These are phyloP conservation scores for Trichoderma atroviride DNA, from an alignment of 2,329 filamentous ascomycete species.

Conservation along the genomic window DNA sequence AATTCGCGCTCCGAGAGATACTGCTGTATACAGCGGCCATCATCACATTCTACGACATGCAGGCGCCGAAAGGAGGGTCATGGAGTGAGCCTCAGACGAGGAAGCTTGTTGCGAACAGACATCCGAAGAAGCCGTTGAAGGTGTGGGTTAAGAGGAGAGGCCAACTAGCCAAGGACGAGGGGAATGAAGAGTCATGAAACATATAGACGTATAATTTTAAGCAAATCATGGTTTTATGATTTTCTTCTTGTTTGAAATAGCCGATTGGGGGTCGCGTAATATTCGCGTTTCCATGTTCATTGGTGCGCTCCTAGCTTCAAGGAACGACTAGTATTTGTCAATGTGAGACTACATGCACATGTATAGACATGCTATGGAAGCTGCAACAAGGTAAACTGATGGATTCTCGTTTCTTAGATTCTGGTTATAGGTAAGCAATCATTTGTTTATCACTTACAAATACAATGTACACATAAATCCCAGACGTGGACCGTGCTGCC, in stretches of 20 bases:
- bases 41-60: conserved; percentile 43
- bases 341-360: not conserved
- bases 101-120: conserved; percentile 35
- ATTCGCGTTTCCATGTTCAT: not conserved
- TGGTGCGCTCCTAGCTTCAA: not conserved
- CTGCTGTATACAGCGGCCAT: conserved; percentile 41
- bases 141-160: conserved; percentile 41
- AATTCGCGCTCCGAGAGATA: conserved; percentile 40
- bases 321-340: not conserved
- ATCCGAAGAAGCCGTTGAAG: conserved; percentile 35
- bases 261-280: not conserved
- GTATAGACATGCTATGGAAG: not conserved
- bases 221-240: not conserved
- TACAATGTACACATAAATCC: not conserved
- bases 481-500: conserved; percentile 16
- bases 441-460: not conserved
- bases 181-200: not conserved
- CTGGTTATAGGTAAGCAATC: too few species aligned
- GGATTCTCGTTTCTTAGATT: not conserved
- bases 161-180: not conserved
- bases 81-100: conserved; percentile 36
- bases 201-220: not conserved
- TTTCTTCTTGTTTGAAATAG: not conserved
- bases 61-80: conserved; percentile 34
- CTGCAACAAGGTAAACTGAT: not conserved